A percentile compares a stretch with the other conserved stretches of the same genome.
Conservation (phyloP, 371 early-diverging fungal species). For the Mortierella sp. region DNA sequence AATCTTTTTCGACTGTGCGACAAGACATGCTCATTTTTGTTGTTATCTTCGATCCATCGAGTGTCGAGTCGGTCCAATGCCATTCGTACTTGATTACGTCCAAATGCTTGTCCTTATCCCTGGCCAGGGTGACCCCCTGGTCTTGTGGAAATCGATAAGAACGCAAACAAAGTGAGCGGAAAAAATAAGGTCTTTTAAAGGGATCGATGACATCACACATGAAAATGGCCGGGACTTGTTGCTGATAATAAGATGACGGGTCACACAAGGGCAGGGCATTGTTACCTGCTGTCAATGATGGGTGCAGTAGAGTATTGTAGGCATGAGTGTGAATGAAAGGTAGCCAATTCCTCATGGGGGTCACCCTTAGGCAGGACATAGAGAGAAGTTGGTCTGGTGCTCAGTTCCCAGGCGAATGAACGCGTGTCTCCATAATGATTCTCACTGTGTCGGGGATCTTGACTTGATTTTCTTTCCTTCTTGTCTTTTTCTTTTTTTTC, state of each 20-base stretch:
- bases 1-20: neutral
- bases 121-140: neutral
- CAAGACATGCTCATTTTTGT: too few species aligned
- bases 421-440: neutral
- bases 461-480: neutral
- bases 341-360: neutral
- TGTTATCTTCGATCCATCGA: too few species aligned
- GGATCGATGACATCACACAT: slow-evolving; percentile 6
- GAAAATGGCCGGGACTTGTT: neutral
- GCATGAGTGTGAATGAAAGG: neutral
- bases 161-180: neutral
- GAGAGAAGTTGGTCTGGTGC: neutral
- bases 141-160: slow-evolving; percentile 8
- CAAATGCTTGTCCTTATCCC: too few species aligned
- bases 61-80: too few species aligned
- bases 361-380: neutral
- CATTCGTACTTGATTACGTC: too few species aligned
- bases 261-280: neutral
- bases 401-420: neutral
- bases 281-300: too few species aligned
- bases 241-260: neutral
- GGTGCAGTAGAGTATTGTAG: neutral
- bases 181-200: neutral
- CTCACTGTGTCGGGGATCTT: neutral
- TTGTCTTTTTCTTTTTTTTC: neutral